Evolutionary conservation across 2,329 filamentous ascomycete species (phyloP), one percentile per base, ranked within the genome.

Genomic region (Helotiales sp.): DNA sequence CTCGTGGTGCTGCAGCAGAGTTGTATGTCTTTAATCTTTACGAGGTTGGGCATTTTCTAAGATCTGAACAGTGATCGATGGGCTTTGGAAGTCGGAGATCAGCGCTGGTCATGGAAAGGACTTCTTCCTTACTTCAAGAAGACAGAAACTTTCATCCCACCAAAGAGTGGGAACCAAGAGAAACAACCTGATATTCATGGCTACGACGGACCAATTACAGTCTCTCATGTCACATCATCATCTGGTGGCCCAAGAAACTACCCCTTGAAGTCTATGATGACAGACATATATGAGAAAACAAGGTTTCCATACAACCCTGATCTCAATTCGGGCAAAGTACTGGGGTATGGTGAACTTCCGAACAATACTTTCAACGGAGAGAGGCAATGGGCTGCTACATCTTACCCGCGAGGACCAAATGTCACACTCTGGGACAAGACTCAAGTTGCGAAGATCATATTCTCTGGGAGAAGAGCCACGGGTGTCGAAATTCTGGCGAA

Each of bases 91-190:
- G 68, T 73, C 1, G 69, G 68, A 2, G 77, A 81, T 50, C 52
- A 73, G 1, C 66, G 71, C 3, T 83, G 79, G 74, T 74, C 73
- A 59, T 79, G 78, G 57, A 66, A 77, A 3, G 73, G 72, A 9
- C 72, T 81, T 31, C 69, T 77, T 19, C 75, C 76, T 2, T 82
- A 77, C 68, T 72, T 80, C 52, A 69, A 68, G 34, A 77, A 73
- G 58, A 33, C 42, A 5, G 59, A 61, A 42, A 59, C 58, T 9
- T 66, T 65, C 19, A 69, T 71, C 13, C 64, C 66, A 19, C 36
- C 36, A n/a, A 40, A 40, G 6, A 40, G 6, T 36, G 42, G 30
- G 27, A 13, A 15, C 6, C 40, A 56, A 17, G 36, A 19, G 12
- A 49, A 33, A 13, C 62, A 69, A 54, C 51, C 67, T 0, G 54